phyloP scores from a whole-genome alignment of 768 basidiomycete genomes.

The Leucocoprinus leucothites region DNA sequence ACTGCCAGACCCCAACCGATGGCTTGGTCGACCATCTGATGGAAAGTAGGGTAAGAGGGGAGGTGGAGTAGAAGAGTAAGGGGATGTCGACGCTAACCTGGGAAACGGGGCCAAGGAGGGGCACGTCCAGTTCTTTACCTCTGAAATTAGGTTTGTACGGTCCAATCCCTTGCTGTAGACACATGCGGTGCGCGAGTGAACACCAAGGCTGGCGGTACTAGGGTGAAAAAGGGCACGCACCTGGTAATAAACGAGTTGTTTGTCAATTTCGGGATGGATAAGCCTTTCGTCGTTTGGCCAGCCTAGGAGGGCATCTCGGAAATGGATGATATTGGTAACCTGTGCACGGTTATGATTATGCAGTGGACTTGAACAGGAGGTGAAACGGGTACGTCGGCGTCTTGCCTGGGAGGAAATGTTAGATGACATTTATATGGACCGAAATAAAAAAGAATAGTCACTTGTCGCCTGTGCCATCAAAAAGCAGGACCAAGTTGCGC shows the following conservation, averaged over 20 bases:
- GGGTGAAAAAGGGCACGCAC: too few species aligned
- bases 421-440: background rate
- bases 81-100: too few species aligned
- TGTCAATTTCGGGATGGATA: too few species aligned
- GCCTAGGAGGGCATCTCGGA: conserved; percentile 16
- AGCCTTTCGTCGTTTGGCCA: background rate
- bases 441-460: conserved; percentile 5
- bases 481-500: conserved; percentile 15
- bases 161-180: conserved; percentile 18
- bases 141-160: conserved; percentile 8
- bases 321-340: conserved; percentile 17
- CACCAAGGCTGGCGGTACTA: too few species aligned
- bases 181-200: background rate
- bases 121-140: too few species aligned
- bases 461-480: conserved; percentile 20
- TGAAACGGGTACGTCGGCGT: background rate
- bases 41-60: background rate
- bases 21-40: conserved; percentile 15
- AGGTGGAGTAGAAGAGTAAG: background rate
- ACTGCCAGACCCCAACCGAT: conserved; percentile 16
- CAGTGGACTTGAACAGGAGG: background rate
- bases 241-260: too few species aligned
- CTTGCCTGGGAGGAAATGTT: conserved; percentile 1
- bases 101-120: too few species aligned
- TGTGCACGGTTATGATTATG: background rate